Conservation (phyloP, 441 rosid species). For the Viola pubescens region DNA sequence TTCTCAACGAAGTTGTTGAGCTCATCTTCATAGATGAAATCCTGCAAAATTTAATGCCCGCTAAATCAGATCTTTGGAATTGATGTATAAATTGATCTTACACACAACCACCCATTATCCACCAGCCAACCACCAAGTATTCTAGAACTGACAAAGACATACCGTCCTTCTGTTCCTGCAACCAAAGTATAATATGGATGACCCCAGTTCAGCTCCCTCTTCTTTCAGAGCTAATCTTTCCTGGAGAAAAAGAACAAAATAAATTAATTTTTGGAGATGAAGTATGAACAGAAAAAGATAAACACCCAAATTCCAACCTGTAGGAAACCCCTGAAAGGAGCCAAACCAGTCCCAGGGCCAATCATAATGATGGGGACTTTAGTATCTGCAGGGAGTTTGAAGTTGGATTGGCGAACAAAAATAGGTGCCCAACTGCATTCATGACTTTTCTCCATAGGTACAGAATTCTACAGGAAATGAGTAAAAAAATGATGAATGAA, state of each 20-base stretch:
- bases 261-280: background rate
- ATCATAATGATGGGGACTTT: constrained; percentile 87
- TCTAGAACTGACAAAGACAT: constrained; percentile 4
- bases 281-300: background rate
- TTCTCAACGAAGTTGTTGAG: constrained; percentile 53
- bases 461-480: constrained; percentile 45
- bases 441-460: constrained; percentile 49
- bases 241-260: constrained; percentile 30
- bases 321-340: constrained; percentile 98
- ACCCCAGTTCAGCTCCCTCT: constrained; percentile 75
- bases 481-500: background rate
- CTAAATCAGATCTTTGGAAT: background rate
- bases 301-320: constrained; percentile 35
- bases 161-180: constrained; percentile 89
- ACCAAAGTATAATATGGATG: constrained; percentile 80
- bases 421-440: constrained; percentile 80
- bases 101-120: background rate
- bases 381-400: constrained; percentile 73
- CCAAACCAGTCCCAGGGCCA: constrained; percentile 97
- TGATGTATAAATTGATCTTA: background rate
- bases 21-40: constrained; percentile 87
- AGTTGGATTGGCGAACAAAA: constrained; percentile 86
- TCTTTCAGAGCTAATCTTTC: constrained; percentile 79
- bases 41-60: constrained; percentile 34
- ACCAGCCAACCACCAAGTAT: constrained; percentile 6